These are phyloP conservation scores for Erucastrum elatum DNA, from an alignment of 345 rosid species.

Conservation along the genomic window DNA sequence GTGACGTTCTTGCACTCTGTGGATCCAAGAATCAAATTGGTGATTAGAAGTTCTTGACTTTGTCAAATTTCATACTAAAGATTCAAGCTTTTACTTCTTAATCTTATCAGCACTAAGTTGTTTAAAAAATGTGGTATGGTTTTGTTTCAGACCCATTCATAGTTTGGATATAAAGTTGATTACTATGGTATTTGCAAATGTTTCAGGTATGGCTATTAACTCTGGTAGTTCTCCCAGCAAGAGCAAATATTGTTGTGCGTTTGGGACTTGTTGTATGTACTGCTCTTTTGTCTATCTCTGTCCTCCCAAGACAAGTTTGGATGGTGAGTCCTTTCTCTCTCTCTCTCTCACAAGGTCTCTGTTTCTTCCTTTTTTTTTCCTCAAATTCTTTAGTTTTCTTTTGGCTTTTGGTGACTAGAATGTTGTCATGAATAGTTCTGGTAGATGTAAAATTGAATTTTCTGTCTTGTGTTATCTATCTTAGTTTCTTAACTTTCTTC, in stretches of 20 bases:
- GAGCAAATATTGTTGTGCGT: constrained; percentile 75
- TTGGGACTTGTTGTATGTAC: constrained; percentile 65
- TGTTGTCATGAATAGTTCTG: constrained; percentile 9
- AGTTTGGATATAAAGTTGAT: not conserved
- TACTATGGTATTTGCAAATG: constrained; percentile 22
- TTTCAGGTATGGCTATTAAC: constrained; percentile 91
- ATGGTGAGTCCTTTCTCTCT: constrained; percentile 49
- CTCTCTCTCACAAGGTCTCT: not conserved
- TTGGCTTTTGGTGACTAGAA: not conserved
- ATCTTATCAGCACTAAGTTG: not conserved
- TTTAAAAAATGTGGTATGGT: not conserved
- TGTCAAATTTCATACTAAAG: not conserved
- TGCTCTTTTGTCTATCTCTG: constrained; percentile 66
- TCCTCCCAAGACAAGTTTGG: constrained; percentile 76
- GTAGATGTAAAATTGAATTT: not conserved
- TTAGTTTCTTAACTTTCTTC: constrained; percentile 17
- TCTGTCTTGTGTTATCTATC: not conserved
- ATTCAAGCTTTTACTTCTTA: not conserved
- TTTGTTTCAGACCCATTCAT: not conserved
- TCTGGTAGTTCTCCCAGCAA: constrained; percentile 85
- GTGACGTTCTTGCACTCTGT: constrained; percentile 78
- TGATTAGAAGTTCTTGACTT: constrained; percentile 25
- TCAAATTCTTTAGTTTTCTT: not conserved
- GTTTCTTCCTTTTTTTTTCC: not conserved
- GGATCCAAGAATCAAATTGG: constrained; percentile 88